Base-by-base conservation (phyloP, 768 basidiomycete species). In the Sarcodon aspratus region DNA sequence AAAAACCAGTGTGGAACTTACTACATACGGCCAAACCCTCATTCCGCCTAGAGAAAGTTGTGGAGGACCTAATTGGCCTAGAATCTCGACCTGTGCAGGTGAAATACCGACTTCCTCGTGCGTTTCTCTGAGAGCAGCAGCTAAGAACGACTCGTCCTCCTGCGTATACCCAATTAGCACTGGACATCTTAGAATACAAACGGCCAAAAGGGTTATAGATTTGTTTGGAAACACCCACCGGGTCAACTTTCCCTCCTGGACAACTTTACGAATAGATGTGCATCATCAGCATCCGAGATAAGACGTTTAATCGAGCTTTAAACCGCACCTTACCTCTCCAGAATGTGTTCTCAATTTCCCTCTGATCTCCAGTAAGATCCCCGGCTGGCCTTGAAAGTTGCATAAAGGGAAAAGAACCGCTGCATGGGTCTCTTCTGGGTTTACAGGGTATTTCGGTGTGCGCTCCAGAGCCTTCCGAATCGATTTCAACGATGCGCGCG, bases 361-460 rank as follows among this genome's bases (percentile, higher is more conserved):
- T 54, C 87, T 72, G 33, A 89, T 76, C 61, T 89, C 82, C 12
- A 88, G 70, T 44, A 90, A 60, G 15, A 91, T 72, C 7, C 85
- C 80, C 0, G 87, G 82, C 11, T 68, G 66, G 46, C 71, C 70
- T 33, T 73, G 66, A 15, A 89, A 80, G 57, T 90, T 89, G 64
- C 86, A 89, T 46, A 89, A 67, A 0, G 85, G 85, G 53, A 90
- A 75, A 46, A 89, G 66, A 21, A 90, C 81, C 3, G 83, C 82
- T 9, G 87, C 87, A 55, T 78, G 72, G 34, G 60, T 56, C 53
- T 72, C 68, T 47, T 56, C 54, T 31, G 51, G 50, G 47, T 59
- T 53, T 31, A 55, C 53, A 33, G 42, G 44, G 27, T 57, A 42
- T 15, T 49, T 48, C 15, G 58, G 36, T 36, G 53, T 47, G 33